These are phyloP conservation scores for Ogataea nakhonphanomensis DNA, from an alignment of 805 yeast species.

Conservation along the genomic window DNA sequence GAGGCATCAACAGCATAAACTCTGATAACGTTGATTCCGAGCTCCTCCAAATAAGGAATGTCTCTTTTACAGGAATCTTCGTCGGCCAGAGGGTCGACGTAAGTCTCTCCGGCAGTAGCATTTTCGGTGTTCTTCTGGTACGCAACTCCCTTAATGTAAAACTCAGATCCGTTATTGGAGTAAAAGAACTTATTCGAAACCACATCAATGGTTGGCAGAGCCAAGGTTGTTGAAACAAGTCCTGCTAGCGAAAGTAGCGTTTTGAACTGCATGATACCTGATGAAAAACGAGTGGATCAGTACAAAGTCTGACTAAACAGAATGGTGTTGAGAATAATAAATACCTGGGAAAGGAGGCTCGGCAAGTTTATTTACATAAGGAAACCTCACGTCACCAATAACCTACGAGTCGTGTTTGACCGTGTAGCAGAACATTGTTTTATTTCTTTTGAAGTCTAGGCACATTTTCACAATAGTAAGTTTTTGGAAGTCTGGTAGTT, in stretches of 20 bases:
- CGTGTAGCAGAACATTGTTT: constrained; percentile 11
- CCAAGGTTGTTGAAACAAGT: constrained; percentile 20
- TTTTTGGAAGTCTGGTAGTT: too few relatives aligned
- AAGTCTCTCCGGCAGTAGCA: constrained; percentile 30
- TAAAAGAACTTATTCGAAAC: constrained; percentile 76
- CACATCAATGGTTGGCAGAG: constrained; percentile 53
- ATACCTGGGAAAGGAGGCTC: constrained; percentile 1
- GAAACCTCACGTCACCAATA: neutral
- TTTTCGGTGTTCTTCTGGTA: constrained; percentile 70
- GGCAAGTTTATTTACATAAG: neutral
- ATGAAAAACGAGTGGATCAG: constrained; percentile 1
- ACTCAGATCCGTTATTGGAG: constrained; percentile 70
- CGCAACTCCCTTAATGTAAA: constrained; percentile 84
- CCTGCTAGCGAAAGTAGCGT: constrained; percentile 13
- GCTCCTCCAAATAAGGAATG: constrained; percentile 64
- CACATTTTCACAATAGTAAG: neutral
- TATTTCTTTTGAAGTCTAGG: constrained; percentile 12
- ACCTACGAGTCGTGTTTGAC: neutral
- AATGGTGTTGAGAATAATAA: neutral
- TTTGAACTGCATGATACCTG: constrained; percentile 13
- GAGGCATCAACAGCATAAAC: constrained; percentile 82
- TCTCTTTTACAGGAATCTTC: constrained; percentile 71
- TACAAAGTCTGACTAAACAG: neutral
- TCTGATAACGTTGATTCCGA: constrained; percentile 75
- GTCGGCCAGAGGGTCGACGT: constrained; percentile 78